These are phyloP conservation scores for Clonostachys rhizophaga DNA, from an alignment of 2,329 filamentous ascomycete genomes.

Conservation along the genomic window DNA sequence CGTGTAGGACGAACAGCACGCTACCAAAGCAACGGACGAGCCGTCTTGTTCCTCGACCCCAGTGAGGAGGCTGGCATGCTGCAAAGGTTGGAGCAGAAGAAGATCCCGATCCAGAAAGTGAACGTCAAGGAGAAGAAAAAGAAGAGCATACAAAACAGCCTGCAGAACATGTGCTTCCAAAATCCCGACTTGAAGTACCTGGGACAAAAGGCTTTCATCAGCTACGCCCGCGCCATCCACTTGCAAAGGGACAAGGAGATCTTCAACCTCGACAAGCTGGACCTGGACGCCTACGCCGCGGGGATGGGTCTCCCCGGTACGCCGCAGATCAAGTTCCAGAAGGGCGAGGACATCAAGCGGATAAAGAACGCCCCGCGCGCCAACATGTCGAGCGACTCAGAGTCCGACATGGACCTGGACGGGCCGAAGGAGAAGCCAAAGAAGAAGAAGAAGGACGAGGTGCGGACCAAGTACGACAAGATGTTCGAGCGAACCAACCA, in stretches of 20 bases:
- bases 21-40: slow-evolving; percentile 81
- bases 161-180: slow-evolving; percentile 95
- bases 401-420: slow-evolving; percentile 48
- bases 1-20: slow-evolving; percentile 91
- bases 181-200: slow-evolving; percentile 91
- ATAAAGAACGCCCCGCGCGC: slow-evolving; percentile 81
- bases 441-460: slow-evolving; percentile 62
- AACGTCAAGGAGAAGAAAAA: slow-evolving; percentile 89
- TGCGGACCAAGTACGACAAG: slow-evolving; percentile 91
- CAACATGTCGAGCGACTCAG: slow-evolving; percentile 58
- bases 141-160: slow-evolving; percentile 73
- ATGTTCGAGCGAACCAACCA: slow-evolving; percentile 99
- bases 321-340: slow-evolving; percentile 88
- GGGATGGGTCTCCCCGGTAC: slow-evolving; percentile 87
- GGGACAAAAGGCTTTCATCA: slow-evolving; percentile 92
- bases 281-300: slow-evolving; percentile 79
- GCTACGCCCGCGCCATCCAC: slow-evolving; percentile 79
- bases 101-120: slow-evolving; percentile 81
- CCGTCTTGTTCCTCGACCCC: slow-evolving; percentile 87
- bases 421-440: slow-evolving; percentile 38
- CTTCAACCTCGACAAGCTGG: slow-evolving; percentile 78
- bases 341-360: slow-evolving; percentile 81
- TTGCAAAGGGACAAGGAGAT: slow-evolving; percentile 89
- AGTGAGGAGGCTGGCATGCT: slow-evolving; percentile 93
- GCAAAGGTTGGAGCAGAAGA: slow-evolving; percentile 78